Conservation (phyloP, 495 filamentous ascomycete genomes). For the Penicillium daleae region DNA sequence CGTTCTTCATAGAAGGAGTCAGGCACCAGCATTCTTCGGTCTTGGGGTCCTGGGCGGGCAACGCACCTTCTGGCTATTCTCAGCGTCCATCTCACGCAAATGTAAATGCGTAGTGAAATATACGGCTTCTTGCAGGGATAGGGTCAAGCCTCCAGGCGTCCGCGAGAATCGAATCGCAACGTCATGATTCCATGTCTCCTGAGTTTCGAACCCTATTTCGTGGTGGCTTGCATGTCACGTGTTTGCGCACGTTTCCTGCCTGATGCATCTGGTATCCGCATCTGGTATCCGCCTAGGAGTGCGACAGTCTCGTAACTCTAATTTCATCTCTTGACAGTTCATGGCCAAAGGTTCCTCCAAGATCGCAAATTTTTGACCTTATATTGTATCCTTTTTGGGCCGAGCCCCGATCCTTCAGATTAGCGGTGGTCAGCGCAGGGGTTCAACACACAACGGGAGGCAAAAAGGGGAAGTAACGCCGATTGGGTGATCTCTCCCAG, state of each 20-base stretch:
- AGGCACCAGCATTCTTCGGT: constrained; percentile 9
- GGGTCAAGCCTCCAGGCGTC: not conserved
- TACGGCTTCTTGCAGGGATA: not conserved
- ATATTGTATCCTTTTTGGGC: not conserved
- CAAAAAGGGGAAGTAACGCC: constrained; percentile 8
- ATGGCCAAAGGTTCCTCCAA: not conserved
- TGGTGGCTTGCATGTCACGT: constrained; percentile 9
- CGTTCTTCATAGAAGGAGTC: constrained; percentile 29
- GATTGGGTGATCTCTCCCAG: constrained; percentile 13
- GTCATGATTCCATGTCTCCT: constrained; percentile 3
- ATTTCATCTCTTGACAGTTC: too few species aligned
- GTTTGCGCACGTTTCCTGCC: constrained; percentile 2
- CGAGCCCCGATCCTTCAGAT: not conserved
- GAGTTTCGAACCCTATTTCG: constrained; percentile 7
- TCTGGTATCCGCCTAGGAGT: not conserved
- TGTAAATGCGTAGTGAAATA: not conserved
- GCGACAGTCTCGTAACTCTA: too few species aligned
- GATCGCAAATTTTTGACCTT: not conserved
- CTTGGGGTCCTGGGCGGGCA: too few species aligned
- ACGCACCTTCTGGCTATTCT: constrained; percentile 25
- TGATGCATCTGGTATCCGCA: constrained; percentile 5
- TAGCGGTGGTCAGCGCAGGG: not conserved
- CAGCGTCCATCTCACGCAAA: constrained; percentile 9
- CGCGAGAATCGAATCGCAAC: not conserved
- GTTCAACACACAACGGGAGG: not conserved